These are phyloP conservation scores for Kandelia obovata DNA, from an alignment of 345 rosid species.

Conservation along the genomic window DNA sequence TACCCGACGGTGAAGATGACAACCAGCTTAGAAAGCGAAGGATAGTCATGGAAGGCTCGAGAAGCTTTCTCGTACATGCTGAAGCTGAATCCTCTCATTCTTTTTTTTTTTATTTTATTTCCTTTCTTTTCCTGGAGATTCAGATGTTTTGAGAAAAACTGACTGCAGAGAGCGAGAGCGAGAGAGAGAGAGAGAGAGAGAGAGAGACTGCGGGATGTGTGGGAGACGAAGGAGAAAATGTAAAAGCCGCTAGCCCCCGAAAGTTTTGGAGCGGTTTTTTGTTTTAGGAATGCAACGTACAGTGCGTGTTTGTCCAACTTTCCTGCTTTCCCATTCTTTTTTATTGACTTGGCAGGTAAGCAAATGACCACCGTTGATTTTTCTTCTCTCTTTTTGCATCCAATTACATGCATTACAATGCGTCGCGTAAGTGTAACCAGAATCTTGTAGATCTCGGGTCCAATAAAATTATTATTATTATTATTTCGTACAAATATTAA, in stretches of 20 bases:
- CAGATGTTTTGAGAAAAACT: neutral
- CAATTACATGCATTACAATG: neutral
- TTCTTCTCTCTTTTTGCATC: neutral
- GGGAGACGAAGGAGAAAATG: neutral
- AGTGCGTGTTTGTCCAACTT: neutral
- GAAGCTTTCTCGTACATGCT: slow-evolving; percentile 55
- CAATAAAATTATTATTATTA: too few relatives aligned
- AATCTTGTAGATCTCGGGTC: too few relatives aligned
- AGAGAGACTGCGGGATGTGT: neutral
- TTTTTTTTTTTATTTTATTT: neutral
- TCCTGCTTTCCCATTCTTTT: neutral
- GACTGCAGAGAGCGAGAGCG: too few relatives aligned
- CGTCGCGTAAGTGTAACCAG: too few relatives aligned
- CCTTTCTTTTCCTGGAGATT: neutral
- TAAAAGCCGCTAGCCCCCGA: neutral
- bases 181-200: neutral
- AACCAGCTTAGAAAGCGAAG: slow-evolving; percentile 62
- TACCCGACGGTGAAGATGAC: slow-evolving; percentile 83
- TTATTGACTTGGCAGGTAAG: slow-evolving; percentile 29
- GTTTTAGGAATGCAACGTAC: neutral
- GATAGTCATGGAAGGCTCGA: slow-evolving; percentile 59
- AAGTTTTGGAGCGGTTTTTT: neutral
- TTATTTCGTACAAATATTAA: too few relatives aligned
- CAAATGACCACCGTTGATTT: slow-evolving; percentile 11
- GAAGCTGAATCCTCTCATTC: slow-evolving; percentile 59